phyloP scores from a whole-genome alignment of 352 stramenopile species.

The Globisporangium carolinianum region DNA sequence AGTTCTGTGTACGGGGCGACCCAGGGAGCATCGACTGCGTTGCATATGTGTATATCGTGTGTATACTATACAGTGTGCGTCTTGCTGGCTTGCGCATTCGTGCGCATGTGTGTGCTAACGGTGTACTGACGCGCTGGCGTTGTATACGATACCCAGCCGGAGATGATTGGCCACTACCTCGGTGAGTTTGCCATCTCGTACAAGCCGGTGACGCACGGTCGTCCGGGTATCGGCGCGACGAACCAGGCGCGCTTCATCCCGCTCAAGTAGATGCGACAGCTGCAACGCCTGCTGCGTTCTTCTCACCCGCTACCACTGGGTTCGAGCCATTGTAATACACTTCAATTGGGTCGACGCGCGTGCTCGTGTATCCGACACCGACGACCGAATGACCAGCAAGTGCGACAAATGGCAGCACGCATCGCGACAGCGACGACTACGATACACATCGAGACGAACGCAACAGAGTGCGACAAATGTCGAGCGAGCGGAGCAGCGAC shows the following conservation, averaged over 20 bases:
- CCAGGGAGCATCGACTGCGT: conserved; percentile 49
- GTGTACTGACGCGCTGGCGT: conserved; percentile 17
- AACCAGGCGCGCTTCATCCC: conserved; percentile 99
- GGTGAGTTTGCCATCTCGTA: conserved; percentile 99
- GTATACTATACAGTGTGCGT: not conserved
- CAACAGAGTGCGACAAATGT: not conserved
- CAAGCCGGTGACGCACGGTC: conserved; percentile 97
- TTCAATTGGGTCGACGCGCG: conserved; percentile 19
- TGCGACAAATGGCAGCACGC: not conserved
- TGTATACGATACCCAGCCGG: conserved; percentile 56
- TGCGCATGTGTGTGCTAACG: conserved; percentile 1
- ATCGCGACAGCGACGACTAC: not conserved
- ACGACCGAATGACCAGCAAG: not conserved
- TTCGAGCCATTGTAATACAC: conserved; percentile 85
- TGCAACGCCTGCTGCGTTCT: conserved; percentile 18
- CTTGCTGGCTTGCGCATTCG: conserved; percentile 2
- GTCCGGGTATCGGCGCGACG: conserved; percentile 97
- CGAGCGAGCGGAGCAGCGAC: not conserved
- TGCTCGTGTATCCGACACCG: conserved; percentile 2
- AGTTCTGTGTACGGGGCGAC: conserved; percentile 88
- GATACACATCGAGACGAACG: no score
- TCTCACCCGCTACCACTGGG: conserved; percentile 24
- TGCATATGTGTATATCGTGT: conserved; percentile 12
- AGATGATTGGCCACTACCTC: conserved; percentile 99
- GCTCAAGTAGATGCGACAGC: conserved; percentile 88